Base-by-base conservation (phyloP, 768 basidiomycete genomes). In the Phallus indusiatus region DNA sequence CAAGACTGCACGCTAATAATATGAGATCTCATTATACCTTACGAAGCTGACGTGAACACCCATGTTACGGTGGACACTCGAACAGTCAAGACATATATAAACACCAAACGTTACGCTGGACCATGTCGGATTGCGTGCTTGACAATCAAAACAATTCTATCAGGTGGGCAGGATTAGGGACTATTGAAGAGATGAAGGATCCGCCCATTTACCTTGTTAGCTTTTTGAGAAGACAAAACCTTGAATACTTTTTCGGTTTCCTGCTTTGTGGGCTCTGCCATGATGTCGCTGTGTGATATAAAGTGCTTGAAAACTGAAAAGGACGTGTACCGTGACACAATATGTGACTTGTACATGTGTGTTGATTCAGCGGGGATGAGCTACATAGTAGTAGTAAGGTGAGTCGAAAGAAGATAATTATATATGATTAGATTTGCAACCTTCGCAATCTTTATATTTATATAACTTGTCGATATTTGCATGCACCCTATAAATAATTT, bases 31-130 rank as follows among this genome's bases (percentile, higher is more conserved):
- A 10, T 71, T 85, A 66, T 69, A 94, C 92, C 94, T 78, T 47
- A 99, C 95, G 67, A 99, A 99, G 63, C 85, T 90, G 72, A 99
- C 94, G 70, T 99, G 96, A 21, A 98, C 95, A 66, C 96, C 96
- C 84, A 97, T 86, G 70, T 95, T 97, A 55, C 96, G 79, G 73
- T 99, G 96, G 14, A 88, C 75, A 64, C 88, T 89, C 5, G 95
- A 98, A 77, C 96, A 99, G 60, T 99, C 94, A 34, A 98, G 76
- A 69, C 96, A 99, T 68, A 99, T 94, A 73, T 98, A 98, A 14
- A 98, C 85, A 35, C 92, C 95, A 69, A 88, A 99, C 0, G 93
- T 94, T 20, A 96, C 92, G 62, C 91, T 94, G 3, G 94, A 86
- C 96, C 95, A 98, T 34, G 94, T 96, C 50, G 95, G 95, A 74